phyloP scores from a whole-genome alignment of 345 rosid species.

The Ceriops decandra region DNA sequence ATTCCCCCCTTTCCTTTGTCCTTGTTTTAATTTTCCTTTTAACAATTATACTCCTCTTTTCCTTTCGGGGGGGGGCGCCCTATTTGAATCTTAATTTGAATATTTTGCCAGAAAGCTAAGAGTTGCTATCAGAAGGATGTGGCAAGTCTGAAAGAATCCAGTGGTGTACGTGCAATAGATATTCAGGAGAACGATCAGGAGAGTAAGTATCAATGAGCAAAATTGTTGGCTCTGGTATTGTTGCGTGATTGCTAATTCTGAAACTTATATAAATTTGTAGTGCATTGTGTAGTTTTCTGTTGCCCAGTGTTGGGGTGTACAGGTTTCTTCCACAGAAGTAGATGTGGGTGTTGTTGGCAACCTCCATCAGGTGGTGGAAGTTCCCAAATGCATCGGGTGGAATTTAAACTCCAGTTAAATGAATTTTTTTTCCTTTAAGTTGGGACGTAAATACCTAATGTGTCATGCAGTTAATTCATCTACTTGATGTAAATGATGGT shows the following conservation, averaged over 20 bases:
- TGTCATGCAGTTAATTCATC: too few relatives aligned
- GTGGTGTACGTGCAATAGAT: conserved; percentile 43
- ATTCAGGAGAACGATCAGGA: conserved; percentile 45
- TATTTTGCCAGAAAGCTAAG: conserved; percentile 71
- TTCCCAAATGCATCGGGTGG: too few relatives aligned
- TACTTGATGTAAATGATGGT: too few relatives aligned
- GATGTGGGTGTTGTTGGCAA: neutral
- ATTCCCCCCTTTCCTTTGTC: conserved; percentile 9
- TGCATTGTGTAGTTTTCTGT: neutral
- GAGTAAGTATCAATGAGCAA: conserved; percentile 38
- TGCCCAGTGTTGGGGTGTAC: neutral
- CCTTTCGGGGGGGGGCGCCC: too few relatives aligned
- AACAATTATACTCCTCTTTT: neutral
- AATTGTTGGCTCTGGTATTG: conserved; percentile 3
- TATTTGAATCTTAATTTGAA: neutral
- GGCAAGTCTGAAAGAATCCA: conserved; percentile 52
- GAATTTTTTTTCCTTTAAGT: too few relatives aligned
- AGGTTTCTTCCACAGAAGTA: neutral
- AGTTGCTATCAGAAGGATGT: conserved; percentile 92
- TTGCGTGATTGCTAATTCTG: neutral
- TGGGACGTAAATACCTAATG: too few relatives aligned
- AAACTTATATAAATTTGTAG: neutral
- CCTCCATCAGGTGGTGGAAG: too few relatives aligned
- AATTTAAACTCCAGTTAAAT: too few relatives aligned
- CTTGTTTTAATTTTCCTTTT: neutral